Evolutionary conservation across 139 green algal genomes (phyloP).

Genomic region (Chlamydomonas incerta): DNA sequence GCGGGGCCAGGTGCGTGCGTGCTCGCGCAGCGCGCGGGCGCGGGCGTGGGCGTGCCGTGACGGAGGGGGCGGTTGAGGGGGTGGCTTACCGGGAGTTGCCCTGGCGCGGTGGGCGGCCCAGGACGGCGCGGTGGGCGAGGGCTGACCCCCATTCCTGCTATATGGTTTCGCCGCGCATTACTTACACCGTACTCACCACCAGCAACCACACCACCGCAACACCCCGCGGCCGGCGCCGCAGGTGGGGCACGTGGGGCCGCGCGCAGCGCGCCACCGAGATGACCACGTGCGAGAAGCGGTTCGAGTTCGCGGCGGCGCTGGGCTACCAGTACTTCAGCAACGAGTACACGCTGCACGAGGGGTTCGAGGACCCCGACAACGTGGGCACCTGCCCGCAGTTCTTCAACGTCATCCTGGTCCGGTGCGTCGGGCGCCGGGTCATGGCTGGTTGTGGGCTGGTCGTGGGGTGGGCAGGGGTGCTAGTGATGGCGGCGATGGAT

Average conservation of each 20-base stretch:
- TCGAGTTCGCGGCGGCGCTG: slow-evolving; percentile 25
- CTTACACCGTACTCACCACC: too few relatives aligned
- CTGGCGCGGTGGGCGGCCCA: too few relatives aligned
- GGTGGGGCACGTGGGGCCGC: slow-evolving; percentile 40
- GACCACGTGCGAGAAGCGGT: slow-evolving; percentile 1
- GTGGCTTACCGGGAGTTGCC: too few relatives aligned
- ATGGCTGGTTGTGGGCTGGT: too few relatives aligned
- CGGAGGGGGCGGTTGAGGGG: not conserved
- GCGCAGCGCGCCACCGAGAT: not conserved
- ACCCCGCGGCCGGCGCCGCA: not conserved
- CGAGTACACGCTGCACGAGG: slow-evolving; percentile 44
- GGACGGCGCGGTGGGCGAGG: too few relatives aligned
- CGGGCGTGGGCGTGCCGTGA: not conserved
- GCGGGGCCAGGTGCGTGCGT: slow-evolving; percentile 3
- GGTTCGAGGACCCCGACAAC: slow-evolving; percentile 5
- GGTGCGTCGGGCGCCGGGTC: too few relatives aligned
- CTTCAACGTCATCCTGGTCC: slow-evolving; percentile 37
- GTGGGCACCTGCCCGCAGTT: slow-evolving; percentile 29
- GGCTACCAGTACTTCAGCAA: slow-evolving; percentile 43
- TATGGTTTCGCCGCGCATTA: too few relatives aligned
- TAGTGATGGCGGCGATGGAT: too few relatives aligned
- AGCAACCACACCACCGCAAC: too few relatives aligned
- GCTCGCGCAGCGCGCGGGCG: not conserved
- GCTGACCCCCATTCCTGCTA: not conserved
- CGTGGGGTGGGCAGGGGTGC: too few relatives aligned